Percentiles rank a stretch among this genome's conserved stretches.
Evolutionary conservation across 305 asterid genomes (phyloP).

Genomic region (Salvia sclarea): DNA sequence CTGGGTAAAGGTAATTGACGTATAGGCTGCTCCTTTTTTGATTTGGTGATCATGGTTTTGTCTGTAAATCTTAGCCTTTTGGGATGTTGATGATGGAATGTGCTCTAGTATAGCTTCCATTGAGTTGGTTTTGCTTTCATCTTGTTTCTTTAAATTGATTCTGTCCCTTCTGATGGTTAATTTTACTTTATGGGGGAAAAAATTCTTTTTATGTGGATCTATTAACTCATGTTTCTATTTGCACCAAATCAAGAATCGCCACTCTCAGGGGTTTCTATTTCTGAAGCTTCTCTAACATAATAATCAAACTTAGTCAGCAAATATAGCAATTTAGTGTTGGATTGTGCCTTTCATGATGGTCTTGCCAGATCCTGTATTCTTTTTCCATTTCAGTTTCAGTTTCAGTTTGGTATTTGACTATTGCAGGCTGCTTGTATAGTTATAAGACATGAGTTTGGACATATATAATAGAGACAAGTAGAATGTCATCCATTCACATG

Average conservation of each 20-base stretch:
- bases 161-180: not conserved
- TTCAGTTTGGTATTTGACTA: not conserved
- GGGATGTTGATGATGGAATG: not conserved
- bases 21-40: not conserved
- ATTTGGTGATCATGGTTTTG: not conserved
- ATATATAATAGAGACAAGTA: not conserved
- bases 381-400: not conserved
- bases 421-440: not conserved
- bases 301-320: not conserved
- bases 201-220: not conserved
- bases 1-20: not conserved
- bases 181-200: not conserved
- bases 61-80: slow-evolving; percentile 7
- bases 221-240: not conserved
- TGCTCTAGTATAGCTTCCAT: not conserved
- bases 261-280: not conserved
- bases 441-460: not conserved
- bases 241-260: not conserved
- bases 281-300: not conserved
- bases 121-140: not conserved
- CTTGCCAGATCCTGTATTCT: not conserved
- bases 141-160: not conserved
- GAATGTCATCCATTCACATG: not conserved
- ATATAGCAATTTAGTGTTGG: not conserved
- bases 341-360: not conserved